Evolutionary conservation across 2,329 filamentous ascomycete genomes (phyloP).

Genomic region (Colletotrichum gloeosporioides): DNA sequence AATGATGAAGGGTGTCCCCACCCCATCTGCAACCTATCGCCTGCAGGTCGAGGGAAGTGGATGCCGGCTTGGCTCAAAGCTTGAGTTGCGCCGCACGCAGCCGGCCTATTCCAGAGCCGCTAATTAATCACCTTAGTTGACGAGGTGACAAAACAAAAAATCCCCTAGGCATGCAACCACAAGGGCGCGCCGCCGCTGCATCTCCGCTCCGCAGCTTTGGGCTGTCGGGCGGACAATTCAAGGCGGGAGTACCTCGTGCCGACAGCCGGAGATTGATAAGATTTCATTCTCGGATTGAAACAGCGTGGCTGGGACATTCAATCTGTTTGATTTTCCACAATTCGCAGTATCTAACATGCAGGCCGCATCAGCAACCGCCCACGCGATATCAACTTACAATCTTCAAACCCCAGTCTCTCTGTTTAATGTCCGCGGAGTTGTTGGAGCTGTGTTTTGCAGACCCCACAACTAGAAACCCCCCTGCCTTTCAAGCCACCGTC

Average conservation of each 20-base stretch:
- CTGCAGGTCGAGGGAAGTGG: constrained; percentile 11
- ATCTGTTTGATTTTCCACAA: not conserved
- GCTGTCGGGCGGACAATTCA: not conserved
- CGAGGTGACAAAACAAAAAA: not conserved
- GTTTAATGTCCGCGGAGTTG: not conserved
- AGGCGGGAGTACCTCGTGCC: not conserved
- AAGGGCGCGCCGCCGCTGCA: not conserved
- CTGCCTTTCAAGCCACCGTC: not conserved
- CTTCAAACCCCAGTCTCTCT: not conserved
- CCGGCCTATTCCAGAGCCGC: not conserved
- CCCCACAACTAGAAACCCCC: not conserved
- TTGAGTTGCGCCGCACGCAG: constrained; percentile 12
- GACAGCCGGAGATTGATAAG: constrained; percentile 3
- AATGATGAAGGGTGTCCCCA: not conserved
- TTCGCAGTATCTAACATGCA: not conserved
- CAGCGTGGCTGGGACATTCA: not conserved
- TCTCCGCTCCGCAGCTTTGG: not conserved
- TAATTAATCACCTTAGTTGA: not conserved
- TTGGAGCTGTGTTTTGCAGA: not conserved
- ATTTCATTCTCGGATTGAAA: not conserved
- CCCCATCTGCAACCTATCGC: constrained; percentile 8
- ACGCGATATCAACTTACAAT: not conserved
- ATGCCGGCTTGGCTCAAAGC: constrained; percentile 15
- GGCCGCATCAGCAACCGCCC: not conserved
- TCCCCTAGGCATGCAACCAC: not conserved